Evolutionary conservation across 192 early-diverging fungal species (phyloP).

Genomic region (Gaertneriomyces semiglobifer): DNA sequence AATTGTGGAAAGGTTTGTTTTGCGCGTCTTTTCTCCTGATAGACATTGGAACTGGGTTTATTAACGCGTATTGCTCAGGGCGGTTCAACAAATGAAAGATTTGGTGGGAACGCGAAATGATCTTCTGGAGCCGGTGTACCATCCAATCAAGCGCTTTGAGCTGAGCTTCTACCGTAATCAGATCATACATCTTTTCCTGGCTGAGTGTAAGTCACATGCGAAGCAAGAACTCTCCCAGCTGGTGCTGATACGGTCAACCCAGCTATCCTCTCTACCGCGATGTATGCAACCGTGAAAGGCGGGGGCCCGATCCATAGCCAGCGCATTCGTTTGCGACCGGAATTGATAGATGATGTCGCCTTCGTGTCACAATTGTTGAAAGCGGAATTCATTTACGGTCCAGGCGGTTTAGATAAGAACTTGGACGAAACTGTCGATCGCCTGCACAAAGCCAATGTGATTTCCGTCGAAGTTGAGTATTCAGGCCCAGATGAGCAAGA

Average conservation of each 20-base stretch:
- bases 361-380: constrained; percentile 76
- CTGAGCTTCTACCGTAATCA: constrained; percentile 81
- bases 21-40: neutral
- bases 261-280: constrained; percentile 70
- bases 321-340: constrained; percentile 49
- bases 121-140: constrained; percentile 78
- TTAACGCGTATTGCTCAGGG: constrained; percentile 33
- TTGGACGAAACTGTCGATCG: constrained; percentile 56
- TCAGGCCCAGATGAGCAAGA: neutral
- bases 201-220: constrained; percentile 42
- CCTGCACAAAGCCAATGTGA: constrained; percentile 47
- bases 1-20: constrained; percentile 67
- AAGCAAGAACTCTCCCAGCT: neutral
- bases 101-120: constrained; percentile 71
- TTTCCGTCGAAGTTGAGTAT: constrained; percentile 37
- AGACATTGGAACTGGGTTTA: neutral
- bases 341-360: constrained; percentile 60
- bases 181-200: constrained; percentile 59
- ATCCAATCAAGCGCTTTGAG: constrained; percentile 77
- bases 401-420: constrained; percentile 67
- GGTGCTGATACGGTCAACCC: neutral
- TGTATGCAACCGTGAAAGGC: constrained; percentile 75
- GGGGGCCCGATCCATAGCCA: constrained; percentile 70
- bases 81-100: constrained; percentile 67
- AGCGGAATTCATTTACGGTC: constrained; percentile 76